A percentile compares a stretch with the other conserved stretches of the same genome.
phyloP scores from a whole-genome alignment of 2,329 filamentous ascomycete genomes.

The Teratosphaeriaceae sp. region DNA sequence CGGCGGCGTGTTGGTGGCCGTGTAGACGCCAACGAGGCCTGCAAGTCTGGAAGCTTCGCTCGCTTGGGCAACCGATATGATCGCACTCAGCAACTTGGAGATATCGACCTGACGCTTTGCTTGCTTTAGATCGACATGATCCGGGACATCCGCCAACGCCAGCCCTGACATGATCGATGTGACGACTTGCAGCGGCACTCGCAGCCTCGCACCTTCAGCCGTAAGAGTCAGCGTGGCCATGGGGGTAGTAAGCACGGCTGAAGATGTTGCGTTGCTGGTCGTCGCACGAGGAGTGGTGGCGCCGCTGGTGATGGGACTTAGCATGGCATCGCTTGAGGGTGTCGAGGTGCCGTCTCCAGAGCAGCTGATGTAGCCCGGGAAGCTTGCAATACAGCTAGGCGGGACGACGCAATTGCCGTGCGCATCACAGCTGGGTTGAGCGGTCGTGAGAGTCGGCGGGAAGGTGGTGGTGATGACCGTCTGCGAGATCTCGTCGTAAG shows the following conservation, averaged over 20 bases:
- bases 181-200: too few species aligned
- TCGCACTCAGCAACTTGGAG: not conserved
- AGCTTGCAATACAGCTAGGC: constrained; percentile 1
- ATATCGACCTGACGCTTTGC: not conserved
- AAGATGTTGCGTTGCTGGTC: too few species aligned
- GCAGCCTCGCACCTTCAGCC: too few species aligned
- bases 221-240: too few species aligned
- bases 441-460: not conserved
- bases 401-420: not conserved
- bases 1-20: too few species aligned
- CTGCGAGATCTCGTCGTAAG: not conserved
- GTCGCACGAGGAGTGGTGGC: too few species aligned
- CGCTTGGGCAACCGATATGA: not conserved
- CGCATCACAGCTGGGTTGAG: not conserved
- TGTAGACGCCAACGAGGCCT: too few species aligned
- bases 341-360: not conserved
- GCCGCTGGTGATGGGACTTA: too few species aligned
- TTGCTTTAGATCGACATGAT: not conserved
- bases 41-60: too few species aligned
- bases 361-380: constrained; percentile 1
- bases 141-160: not conserved
- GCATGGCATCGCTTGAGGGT: too few species aligned
- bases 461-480: not conserved
- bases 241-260: too few species aligned
- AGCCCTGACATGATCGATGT: not conserved